Evolutionary conservation across 164 flowering plant species (phyloP), one percentile per base, ranked within the genome.

Genomic region (Taxillus chinensis): DNA sequence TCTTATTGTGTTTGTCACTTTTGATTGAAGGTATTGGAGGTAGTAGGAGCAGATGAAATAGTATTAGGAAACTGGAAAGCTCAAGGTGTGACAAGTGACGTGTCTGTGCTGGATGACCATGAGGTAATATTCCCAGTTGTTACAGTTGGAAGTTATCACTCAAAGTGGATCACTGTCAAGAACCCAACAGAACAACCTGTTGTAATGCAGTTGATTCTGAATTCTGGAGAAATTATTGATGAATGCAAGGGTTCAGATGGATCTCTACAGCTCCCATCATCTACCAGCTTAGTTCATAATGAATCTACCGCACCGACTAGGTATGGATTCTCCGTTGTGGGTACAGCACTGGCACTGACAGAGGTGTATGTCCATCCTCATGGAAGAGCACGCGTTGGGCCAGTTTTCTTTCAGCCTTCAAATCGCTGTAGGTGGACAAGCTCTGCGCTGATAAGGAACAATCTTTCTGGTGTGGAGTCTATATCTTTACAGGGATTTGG

Each of bases 381-480:
- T 73, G 79, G 84, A 8, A 71, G 45, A 63, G 89, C 87, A 42
- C 53, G 70, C 46, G 71, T 91, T 51, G 97, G 97, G 40, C 91
- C 96, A n/a, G 70, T 91, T 60, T 17, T 79, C 11, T 90, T 90
- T 72, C 84, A 77, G 51, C 97, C 97, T 57, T 81, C 92, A 27
- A 67, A 65, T 54, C 73, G 85, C 43, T 86, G 97, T 64, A 66
- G 53, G 10, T 91, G 96, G 97, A 88, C 68, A 68, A 80, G 93
- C 68, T 86, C 91, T 39, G 93, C 75, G 45, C 70, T 85, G 41
- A 73, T 89, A 67, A 86, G 96, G 62, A 89, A 85, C 78, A 89
- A 89, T 75, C 90, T 89, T 55, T 83, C 93, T 49, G 97, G 97
- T 61, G 84, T 88, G 55, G 95, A 87, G 73, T 83, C 84, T 87